Evolutionary conservation across 192 early-diverging fungal species (phyloP), one percentile per base, ranked within the genome.

Genomic region (Thoreauomyces humboldtii): DNA sequence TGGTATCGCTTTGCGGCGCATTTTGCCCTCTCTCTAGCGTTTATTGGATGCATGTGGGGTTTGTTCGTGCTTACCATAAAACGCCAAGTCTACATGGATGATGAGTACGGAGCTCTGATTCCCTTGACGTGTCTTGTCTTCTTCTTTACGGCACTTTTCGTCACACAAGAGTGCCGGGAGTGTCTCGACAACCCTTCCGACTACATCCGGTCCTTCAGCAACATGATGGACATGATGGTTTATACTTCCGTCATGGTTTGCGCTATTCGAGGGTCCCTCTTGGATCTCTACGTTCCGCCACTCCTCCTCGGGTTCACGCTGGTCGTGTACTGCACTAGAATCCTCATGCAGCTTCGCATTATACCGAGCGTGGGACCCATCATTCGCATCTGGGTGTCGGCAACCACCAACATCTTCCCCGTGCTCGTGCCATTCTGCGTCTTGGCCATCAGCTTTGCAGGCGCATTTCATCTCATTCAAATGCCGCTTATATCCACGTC

Each of bases 291-390:
- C 36, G 69, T 77, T 2, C 56, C 67, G 7, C 76, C 76, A 2
- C 57, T 77, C 27, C 58, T 77, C 22, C 62, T 77, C 58, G 61
- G 68, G 9, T 42, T 77, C 9, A 62, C 73, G n/a, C 41, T 77
- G 28, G 65, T 77, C 29, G 62, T 77, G 38, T 66, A 59, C 19
- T 69, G 66, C 12, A 58, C 62, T 19, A 54, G 71, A 4, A 56
- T 77, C 24, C 57, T 77, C 7, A 61, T 69, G 37, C 71, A 77
- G 44, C 52, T 77, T n/a, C 46, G 76, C 15, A 70, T 77, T 28
- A 61, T 77, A n/a, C 76, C 76, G 21, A 71, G 68, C 4, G 65
- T 77, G 15, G 76, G 76, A 0, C 76, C 76, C 3, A 67, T 77
- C 31, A 69, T 77, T 5, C 63, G 76, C 14, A 69, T 73, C 2